Conservation (phyloP, 2,329 filamentous ascomycete genomes). For the Purpureocillium lavendulum region DNA sequence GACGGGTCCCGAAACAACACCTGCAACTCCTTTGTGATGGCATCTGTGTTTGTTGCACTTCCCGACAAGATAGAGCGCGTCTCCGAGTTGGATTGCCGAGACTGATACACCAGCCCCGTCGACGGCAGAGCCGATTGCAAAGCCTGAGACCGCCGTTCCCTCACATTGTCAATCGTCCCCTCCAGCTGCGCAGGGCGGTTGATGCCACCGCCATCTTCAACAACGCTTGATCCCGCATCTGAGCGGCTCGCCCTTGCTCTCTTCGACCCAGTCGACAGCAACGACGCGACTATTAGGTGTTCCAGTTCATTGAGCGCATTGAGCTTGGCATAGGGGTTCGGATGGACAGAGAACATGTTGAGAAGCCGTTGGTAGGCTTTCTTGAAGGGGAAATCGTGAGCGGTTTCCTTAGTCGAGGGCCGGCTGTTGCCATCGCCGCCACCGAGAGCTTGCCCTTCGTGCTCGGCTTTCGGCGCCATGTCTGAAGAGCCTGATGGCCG, state of each 20-base stretch:
- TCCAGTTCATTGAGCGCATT: slow-evolving; percentile 76
- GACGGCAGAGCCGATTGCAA: slow-evolving; percentile 21
- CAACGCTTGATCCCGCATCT: slow-evolving; percentile 25
- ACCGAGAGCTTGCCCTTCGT: slow-evolving; percentile 25
- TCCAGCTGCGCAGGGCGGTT: slow-evolving; percentile 44
- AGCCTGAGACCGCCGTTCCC: slow-evolving; percentile 55
- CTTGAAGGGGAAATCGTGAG: slow-evolving; percentile 65
- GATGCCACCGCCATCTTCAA: slow-evolving; percentile 18
- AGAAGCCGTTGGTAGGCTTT: slow-evolving; percentile 73
- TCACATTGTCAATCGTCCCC: slow-evolving; percentile 61
- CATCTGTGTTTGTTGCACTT: slow-evolving; percentile 48
- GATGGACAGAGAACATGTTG: slow-evolving; percentile 79
- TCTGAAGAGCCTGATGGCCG: slow-evolving; percentile 29
- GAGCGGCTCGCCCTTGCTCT: slow-evolving; percentile 26
- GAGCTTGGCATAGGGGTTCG: slow-evolving; percentile 81
- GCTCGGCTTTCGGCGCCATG: slow-evolving; percentile 26
- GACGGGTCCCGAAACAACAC: slow-evolving; percentile 58
- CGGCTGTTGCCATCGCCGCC: slow-evolving; percentile 9
- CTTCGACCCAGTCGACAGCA: slow-evolving; percentile 31
- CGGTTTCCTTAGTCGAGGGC: slow-evolving; percentile 12
- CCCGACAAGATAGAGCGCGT: slow-evolving; percentile 40
- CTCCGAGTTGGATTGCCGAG: slow-evolving; percentile 36
- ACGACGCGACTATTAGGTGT: slow-evolving; percentile 68
- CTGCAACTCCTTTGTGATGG: slow-evolving; percentile 58
- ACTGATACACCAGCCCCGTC: slow-evolving; percentile 20